Conservation (phyloP, 768 basidiomycete genomes). For the Lentinus brumalis region DNA sequence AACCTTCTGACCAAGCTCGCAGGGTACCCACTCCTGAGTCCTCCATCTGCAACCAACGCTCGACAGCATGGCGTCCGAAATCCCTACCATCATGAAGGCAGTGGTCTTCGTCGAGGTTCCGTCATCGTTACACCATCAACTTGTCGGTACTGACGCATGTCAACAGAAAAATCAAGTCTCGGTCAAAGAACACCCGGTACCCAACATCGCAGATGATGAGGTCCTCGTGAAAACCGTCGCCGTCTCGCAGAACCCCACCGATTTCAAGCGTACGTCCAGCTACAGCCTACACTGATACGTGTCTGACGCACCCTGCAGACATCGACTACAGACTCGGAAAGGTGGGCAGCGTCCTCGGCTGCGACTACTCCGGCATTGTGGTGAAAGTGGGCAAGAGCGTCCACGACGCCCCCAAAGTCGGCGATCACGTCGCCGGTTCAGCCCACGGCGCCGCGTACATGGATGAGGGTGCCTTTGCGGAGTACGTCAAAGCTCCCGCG, state of each 20-base stretch:
- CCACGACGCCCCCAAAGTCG: conserved; percentile 16
- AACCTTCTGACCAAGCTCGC: too few species aligned
- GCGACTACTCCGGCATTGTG: conserved; percentile 12
- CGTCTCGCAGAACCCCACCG: conserved; percentile 29
- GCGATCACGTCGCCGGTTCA: conserved; percentile 31
- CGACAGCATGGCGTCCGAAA: not conserved
- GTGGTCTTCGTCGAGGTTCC: not conserved
- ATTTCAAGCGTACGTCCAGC: conserved; percentile 25
- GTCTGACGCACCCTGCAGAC: not conserved
- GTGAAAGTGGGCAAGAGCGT: conserved; percentile 17
- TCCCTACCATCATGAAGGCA: conserved; percentile 2
- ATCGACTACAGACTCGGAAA: not conserved
- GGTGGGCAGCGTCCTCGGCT: conserved; percentile 3
- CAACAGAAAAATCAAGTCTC: conserved; percentile 14
- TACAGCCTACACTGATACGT: not conserved
- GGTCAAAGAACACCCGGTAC: conserved; percentile 25
- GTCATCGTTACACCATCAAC: too few species aligned
- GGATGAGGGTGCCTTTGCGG: conserved; percentile 30
- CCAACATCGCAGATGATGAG: conserved; percentile 25
- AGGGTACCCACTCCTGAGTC: too few species aligned
- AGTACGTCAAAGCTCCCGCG: conserved; percentile 28
- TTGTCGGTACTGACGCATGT: not conserved
- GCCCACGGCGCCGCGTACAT: conserved; percentile 26
- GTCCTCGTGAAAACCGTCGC: conserved; percentile 29
- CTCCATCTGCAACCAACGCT: too few species aligned